Percentiles rank a stretch among this genome's conserved stretches.
Evolutionary conservation across 768 basidiomycete genomes (phyloP).

Genomic region (Fomitopsis pulvina): DNA sequence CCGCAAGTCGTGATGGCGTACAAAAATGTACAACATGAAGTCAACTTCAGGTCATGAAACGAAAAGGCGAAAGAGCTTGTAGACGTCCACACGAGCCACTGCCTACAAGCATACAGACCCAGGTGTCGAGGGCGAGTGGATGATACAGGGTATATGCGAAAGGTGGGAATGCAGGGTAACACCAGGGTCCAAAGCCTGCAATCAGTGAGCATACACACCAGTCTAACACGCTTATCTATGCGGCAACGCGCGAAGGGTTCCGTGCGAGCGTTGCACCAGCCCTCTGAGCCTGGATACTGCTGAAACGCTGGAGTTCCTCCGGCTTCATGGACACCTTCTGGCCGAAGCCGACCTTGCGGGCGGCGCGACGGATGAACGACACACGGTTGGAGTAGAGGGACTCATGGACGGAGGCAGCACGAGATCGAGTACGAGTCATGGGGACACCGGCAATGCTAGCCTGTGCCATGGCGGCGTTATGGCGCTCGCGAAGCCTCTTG

Average conservation of each 20-base stretch:
- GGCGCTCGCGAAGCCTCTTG: conserved; percentile 71
- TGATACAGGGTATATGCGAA: neutral
- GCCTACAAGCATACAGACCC: neutral
- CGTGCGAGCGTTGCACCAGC: conserved; percentile 75
- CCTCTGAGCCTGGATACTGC: conserved; percentile 75
- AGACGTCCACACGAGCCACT: neutral
- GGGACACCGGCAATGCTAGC: conserved; percentile 47
- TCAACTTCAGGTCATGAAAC: conserved; percentile 1
- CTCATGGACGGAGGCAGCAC: conserved; percentile 85
- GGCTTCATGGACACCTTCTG: conserved; percentile 75
- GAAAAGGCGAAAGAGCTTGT: neutral
- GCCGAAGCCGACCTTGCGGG: conserved; percentile 84
- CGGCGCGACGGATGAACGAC: conserved; percentile 85
- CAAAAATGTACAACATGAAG: neutral
- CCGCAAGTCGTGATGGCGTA: conserved; percentile 1
- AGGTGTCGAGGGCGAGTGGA: neutral
- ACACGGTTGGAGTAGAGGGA: conserved; percentile 94
- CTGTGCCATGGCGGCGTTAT: conserved; percentile 30
- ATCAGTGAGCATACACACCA: conserved; percentile 2
- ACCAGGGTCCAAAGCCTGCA: conserved; percentile 12
- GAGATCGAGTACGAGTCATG: conserved; percentile 82
- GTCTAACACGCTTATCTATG: conserved; percentile 27
- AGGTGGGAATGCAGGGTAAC: conserved; percentile 3
- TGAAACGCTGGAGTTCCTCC: conserved; percentile 82
- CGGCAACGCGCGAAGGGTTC: conserved; percentile 51